phyloP scores from a whole-genome alignment of 2,329 filamentous ascomycete species.

The Ophiocordyceps camponoti-rufipedis region DNA sequence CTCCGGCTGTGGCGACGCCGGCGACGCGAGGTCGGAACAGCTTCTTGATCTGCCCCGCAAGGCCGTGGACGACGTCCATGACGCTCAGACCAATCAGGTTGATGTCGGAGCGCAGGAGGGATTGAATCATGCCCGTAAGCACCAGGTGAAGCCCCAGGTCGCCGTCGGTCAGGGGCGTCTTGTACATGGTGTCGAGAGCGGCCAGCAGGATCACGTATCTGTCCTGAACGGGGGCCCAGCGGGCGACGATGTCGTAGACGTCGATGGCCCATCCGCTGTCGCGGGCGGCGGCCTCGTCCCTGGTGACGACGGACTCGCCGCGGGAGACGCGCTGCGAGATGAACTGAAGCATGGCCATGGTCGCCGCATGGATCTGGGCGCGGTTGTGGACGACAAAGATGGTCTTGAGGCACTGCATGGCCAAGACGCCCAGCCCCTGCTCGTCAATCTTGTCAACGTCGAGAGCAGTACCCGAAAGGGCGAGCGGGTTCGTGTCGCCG shows the following conservation, averaged over 20 bases:
- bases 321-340: constrained; percentile 41
- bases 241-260: constrained; percentile 60
- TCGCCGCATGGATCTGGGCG: constrained; percentile 63
- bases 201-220: constrained; percentile 80
- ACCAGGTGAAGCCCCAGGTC: constrained; percentile 57
- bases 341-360: constrained; percentile 55
- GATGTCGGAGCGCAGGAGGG: constrained; percentile 68
- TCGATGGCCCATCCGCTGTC: constrained; percentile 62
- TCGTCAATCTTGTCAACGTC: constrained; percentile 84
- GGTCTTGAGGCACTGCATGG: constrained; percentile 69
- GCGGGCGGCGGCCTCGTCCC: constrained; percentile 19
- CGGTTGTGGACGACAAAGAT: constrained; percentile 73
- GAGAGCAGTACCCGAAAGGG: constrained; percentile 61
- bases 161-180: constrained; percentile 49
- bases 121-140: constrained; percentile 61
- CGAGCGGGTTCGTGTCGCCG: constrained; percentile 46
- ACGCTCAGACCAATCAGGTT: constrained; percentile 92
- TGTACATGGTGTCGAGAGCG: constrained; percentile 57
- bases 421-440: constrained; percentile 69
- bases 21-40: constrained; percentile 45
- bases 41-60: constrained; percentile 68
- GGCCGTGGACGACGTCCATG: constrained; percentile 78
- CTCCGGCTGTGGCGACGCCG: constrained; percentile 17
- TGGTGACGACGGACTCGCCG: constrained; percentile 33
- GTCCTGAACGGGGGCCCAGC: constrained; percentile 87